Percentiles rank a stretch among this genome's conserved stretches.
Conservation (phyloP, 345 rosid genomes). For the Salix suchowensis region DNA sequence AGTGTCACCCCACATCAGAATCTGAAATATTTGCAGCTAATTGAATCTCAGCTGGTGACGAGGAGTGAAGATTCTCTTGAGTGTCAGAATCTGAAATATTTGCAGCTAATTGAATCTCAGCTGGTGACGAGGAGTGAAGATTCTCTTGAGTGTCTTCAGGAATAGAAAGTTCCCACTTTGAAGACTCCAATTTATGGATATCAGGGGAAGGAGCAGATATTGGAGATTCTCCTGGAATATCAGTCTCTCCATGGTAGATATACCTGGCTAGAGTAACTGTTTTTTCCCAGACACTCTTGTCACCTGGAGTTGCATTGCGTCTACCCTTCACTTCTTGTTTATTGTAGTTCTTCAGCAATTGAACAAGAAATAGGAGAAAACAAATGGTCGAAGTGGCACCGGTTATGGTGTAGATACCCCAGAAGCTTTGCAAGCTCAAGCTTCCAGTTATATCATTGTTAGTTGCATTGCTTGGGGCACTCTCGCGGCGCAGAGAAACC, state of each 20-base stretch:
- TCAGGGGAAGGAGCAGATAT: neutral
- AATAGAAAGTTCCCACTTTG: constrained; percentile 8
- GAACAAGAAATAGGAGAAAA: constrained; percentile 23
- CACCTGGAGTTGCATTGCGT: constrained; percentile 7
- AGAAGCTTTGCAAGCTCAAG: constrained; percentile 39
- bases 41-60: constrained; percentile 2
- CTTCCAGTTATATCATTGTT: constrained; percentile 11
- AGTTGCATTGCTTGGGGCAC: constrained; percentile 19
- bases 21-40: neutral
- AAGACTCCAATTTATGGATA: constrained; percentile 5
- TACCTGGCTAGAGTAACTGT: constrained; percentile 10
- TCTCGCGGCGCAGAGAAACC: constrained; percentile 20
- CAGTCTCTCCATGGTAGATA: constrained; percentile 10
- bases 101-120: neutral
- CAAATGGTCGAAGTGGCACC: constrained; percentile 35
- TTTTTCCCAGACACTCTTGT: constrained; percentile 17
- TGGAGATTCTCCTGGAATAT: neutral
- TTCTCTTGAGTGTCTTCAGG: neutral
- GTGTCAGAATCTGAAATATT: constrained; percentile 1
- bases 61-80: too few species aligned
- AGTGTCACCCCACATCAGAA: neutral
- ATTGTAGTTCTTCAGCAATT: constrained; percentile 1
- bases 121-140: neutral
- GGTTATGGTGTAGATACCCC: constrained; percentile 37
- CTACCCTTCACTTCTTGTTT: neutral